Percentiles rank a stretch among this genome's conserved stretches.
Conservation (phyloP, 2,329 filamentous ascomycete species). For the Fonsecaea pedrosoi region DNA sequence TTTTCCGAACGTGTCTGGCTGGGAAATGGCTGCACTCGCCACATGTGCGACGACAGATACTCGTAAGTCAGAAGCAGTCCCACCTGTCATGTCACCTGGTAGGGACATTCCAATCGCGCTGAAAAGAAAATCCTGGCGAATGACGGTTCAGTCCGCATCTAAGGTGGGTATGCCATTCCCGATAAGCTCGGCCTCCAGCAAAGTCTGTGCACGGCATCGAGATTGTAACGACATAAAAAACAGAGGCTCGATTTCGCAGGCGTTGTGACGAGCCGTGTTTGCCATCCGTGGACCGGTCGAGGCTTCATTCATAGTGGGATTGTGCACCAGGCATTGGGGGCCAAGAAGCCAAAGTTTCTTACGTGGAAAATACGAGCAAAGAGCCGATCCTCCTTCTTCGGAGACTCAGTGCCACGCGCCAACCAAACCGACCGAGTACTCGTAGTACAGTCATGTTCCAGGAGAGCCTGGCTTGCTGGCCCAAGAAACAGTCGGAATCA, state of each 20-base stretch:
- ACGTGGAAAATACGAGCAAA: not conserved
- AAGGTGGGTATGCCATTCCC: not conserved
- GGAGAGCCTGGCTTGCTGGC: not conserved
- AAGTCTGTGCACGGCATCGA: conserved; percentile 2
- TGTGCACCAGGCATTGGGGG: not conserved
- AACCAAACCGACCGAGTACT: not conserved
- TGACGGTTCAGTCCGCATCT: not conserved
- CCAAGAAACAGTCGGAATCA: not conserved
- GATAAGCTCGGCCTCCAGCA: not conserved
- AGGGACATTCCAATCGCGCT: conserved; percentile 8
- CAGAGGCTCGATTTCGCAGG: not conserved
- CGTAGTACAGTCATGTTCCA: not conserved
- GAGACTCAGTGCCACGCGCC: not conserved
- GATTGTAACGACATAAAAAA: not conserved
- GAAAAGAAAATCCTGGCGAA: not conserved
- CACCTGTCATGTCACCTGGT: not conserved
- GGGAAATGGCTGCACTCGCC: not conserved
- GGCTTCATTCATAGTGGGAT: not conserved
- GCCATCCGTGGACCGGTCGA: not conserved
- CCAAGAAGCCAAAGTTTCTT: not conserved
- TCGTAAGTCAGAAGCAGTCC: not conserved
- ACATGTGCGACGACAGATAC: not conserved
- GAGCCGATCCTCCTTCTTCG: not conserved
- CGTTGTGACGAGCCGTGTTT: not conserved
- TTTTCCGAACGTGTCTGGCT: not conserved